Evolutionary conservation across 768 basidiomycete species (phyloP), one percentile per base, ranked within the genome.

Genomic region (Lactifluus piperatus): DNA sequence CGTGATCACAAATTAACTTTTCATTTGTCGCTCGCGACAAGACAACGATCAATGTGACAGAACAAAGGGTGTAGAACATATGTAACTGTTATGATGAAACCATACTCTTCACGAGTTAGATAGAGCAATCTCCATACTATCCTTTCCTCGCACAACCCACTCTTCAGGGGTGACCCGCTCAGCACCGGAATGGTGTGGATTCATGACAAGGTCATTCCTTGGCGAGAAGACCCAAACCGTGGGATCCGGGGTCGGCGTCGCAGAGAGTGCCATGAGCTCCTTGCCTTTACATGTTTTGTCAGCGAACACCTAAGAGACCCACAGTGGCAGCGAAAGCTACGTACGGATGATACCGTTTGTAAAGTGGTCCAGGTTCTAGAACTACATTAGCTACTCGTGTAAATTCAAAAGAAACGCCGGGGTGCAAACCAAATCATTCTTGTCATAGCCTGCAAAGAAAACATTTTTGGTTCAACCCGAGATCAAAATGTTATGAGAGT

Each of bases 321-420:
- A 30, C 37, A 37, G 27, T 10, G 48, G 14, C 30, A 36, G 47
- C n/a, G n/a, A 52, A 48, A 53, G 46, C 6, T 13, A 74, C 76
- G 64, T 68, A 79, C 83, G 79, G 64, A 86, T 85, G 68, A 86
- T 83, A 65, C 80, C 81, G 53, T 80, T 75, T 27, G 85, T 86
- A 70, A 85, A 86, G 68, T 86, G 81, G 65, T 88, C 85, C 65
- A 86, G 75, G 69, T 85, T 83, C 80, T 80, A 46, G 41, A 64
- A n/a, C 20, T 11, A 44, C 18, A 30, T 52, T 2, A 54, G 60
- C 27, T 29, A 52, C 34, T n/a, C 45, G 45, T 47, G 59, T 57
- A 41, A 54, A 51, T 59, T 20, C n/a, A 44, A 46, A 54, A n/a
- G n/a, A 39, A 26, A n/a, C 16, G 52, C 16, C 14, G 49, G 47